Evolutionary conservation across 1,284 basidiomycete genomes (phyloP).

Genomic region (Pascua sp.): DNA sequence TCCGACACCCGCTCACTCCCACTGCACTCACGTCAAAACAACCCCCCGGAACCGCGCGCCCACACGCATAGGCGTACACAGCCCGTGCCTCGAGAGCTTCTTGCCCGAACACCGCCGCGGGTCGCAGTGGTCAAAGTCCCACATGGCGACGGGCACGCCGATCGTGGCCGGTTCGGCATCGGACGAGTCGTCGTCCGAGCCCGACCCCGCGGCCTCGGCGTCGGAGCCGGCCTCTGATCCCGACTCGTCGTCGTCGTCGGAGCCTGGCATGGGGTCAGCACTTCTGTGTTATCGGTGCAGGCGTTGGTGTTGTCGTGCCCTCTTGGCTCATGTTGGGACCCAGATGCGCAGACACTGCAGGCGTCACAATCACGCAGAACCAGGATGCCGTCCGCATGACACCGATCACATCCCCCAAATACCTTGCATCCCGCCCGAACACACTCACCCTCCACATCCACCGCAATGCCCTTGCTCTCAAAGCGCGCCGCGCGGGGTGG

Average conservation of each 20-base stretch:
- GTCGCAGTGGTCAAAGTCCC: slow-evolving; percentile 98
- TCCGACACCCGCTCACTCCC: neutral
- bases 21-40: slow-evolving; percentile 74
- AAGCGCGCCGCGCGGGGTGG: neutral
- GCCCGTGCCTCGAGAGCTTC: slow-evolving; percentile 78
- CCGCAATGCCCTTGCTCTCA: slow-evolving; percentile 1
- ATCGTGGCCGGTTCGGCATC: slow-evolving; percentile 48
- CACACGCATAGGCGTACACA: slow-evolving; percentile 78
- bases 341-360: no score
- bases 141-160: slow-evolving; percentile 77
- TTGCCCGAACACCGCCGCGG: slow-evolving; percentile 92
- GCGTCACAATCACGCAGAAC: no score
- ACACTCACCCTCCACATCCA: slow-evolving; percentile 11
- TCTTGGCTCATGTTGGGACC: no score
- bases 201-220: slow-evolving; percentile 13
- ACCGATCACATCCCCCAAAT: neutral
- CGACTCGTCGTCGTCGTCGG: slow-evolving; percentile 27
- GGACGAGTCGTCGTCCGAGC: slow-evolving; percentile 38
- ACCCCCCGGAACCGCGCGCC: slow-evolving; percentile 86
- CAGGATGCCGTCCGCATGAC: no score
- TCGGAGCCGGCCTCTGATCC: slow-evolving; percentile 2
- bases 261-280: slow-evolving; percentile 8
- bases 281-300: no score
- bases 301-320: no score
- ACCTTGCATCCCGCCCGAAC: neutral